These are phyloP conservation scores for Tremellales sp. DNA, from an alignment of 1,284 basidiomycete genomes.

Conservation along the genomic window DNA sequence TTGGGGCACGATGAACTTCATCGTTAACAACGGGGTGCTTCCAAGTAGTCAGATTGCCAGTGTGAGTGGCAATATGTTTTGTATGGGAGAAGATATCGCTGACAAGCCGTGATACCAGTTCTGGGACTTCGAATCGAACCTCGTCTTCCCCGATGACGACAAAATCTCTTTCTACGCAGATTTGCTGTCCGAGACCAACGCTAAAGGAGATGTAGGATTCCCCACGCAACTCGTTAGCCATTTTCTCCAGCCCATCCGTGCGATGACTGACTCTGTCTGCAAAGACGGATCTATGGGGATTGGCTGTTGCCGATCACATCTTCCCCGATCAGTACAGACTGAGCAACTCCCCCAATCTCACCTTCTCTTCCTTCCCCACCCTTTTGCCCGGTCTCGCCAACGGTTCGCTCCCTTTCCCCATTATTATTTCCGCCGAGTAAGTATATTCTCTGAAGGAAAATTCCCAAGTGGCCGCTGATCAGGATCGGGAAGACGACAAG, in stretches of 20 bases:
- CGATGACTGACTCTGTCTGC: not conserved
- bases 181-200: conserved; percentile 38
- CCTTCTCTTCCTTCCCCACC: conserved; percentile 31
- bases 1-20: conserved; percentile 44
- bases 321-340: conserved; percentile 41
- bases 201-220: conserved; percentile 42
- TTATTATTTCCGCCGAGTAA: conserved; percentile 52
- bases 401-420: conserved; percentile 43
- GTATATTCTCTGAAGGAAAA: conserved; percentile 4
- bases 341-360: conserved; percentile 42
- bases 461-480: conserved; percentile 3
- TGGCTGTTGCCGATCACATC: conserved; percentile 45
- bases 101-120: conserved; percentile 13
- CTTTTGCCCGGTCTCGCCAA: conserved; percentile 27
- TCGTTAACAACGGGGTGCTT: conserved; percentile 38
- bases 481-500: conserved; percentile 46
- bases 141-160: conserved; percentile 48
- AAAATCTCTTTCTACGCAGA: conserved; percentile 49
- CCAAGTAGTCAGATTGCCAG: conserved; percentile 39
- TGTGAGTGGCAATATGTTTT: conserved; percentile 19
- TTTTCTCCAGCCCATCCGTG: conserved; percentile 4
- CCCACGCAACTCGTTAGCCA: conserved; percentile 38
- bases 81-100: not conserved
- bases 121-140: conserved; percentile 50
- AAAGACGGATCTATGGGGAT: conserved; percentile 44